Percentiles rank a stretch among this genome's conserved stretches.
Conservation (phyloP, 257 asterid genomes). For the Forsythia viridissima region DNA sequence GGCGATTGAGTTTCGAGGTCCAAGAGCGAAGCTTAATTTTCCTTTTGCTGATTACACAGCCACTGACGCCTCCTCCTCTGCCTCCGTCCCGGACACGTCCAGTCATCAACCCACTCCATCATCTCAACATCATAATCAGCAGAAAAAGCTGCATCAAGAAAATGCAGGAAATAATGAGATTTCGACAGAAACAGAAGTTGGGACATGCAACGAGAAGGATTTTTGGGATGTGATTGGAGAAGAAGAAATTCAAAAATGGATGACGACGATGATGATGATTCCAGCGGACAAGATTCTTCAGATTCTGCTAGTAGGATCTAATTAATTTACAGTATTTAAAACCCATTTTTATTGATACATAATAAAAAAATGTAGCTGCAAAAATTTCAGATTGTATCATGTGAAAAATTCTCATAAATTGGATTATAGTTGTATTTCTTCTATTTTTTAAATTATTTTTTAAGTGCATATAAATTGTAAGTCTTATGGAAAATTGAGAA, state of each 20-base stretch:
- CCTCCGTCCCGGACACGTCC: not conserved
- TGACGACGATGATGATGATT: slow-evolving; percentile 61
- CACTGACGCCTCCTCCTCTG: not conserved
- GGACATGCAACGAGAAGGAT: slow-evolving; percentile 27
- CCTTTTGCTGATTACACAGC: slow-evolving; percentile 67
- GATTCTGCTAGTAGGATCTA: slow-evolving; percentile 41
- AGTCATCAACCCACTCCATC: not conserved
- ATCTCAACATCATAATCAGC: slow-evolving; percentile 1
- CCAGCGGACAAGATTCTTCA: slow-evolving; percentile 48
- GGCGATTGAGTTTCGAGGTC: slow-evolving; percentile 86
- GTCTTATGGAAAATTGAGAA: no score
- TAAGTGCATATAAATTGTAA: no score
- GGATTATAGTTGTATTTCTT: not conserved
- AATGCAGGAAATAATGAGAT: not conserved
- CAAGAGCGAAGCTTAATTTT: slow-evolving; percentile 82
- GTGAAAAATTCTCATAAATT: not conserved
- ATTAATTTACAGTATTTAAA: not conserved
- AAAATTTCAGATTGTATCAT: not conserved
- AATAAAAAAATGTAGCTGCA: no score
- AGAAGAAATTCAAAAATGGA: slow-evolving; percentile 58
- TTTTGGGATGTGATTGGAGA: slow-evolving; percentile 50
- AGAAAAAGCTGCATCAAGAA: slow-evolving; percentile 11
- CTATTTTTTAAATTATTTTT: no score
- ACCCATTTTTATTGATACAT: no score
- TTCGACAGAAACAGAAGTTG: slow-evolving; percentile 21